phyloP scores from a whole-genome alignment of 768 basidiomycete genomes.

The Strobilomyces confusus region DNA sequence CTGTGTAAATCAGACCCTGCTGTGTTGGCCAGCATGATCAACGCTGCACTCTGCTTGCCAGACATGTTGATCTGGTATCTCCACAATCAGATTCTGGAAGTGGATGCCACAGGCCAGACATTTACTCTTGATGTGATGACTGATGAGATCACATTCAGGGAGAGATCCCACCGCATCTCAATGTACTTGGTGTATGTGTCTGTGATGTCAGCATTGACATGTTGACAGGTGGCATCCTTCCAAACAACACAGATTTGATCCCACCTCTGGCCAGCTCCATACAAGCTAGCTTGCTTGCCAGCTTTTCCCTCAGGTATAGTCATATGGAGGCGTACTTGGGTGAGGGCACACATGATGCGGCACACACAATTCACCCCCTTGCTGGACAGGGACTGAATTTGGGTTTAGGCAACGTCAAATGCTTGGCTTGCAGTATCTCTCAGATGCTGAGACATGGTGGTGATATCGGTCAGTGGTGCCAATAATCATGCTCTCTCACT shows the following conservation, averaged over 20 bases:
- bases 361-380: conserved; percentile 91
- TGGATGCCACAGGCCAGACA: conserved; percentile 39
- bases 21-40: conserved; percentile 72
- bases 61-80: conserved; percentile 68
- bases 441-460: conserved; percentile 56
- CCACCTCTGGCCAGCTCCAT: conserved; percentile 75
- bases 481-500: neutral
- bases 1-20: conserved; percentile 61
- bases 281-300: conserved; percentile 71
- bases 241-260: conserved; percentile 53
- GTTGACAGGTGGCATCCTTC: conserved; percentile 53
- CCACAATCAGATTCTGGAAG: conserved; percentile 55
- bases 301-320: conserved; percentile 84
- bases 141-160: conserved; percentile 70
- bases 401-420: conserved; percentile 83
- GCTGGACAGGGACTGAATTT: conserved; percentile 96
- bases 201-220: conserved; percentile 27
- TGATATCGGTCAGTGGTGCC: conserved; percentile 65
- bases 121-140: conserved; percentile 47
- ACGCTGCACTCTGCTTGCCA: conserved; percentile 91
- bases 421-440: conserved; percentile 63
- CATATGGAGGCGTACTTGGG: conserved; percentile 88
- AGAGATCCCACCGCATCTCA: conserved; percentile 64
- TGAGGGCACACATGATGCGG: conserved; percentile 75
- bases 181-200: conserved; percentile 61